Evolutionary conservation across 2,329 filamentous ascomycete species (phyloP).

Genomic region (Beauveria brongniartii): DNA sequence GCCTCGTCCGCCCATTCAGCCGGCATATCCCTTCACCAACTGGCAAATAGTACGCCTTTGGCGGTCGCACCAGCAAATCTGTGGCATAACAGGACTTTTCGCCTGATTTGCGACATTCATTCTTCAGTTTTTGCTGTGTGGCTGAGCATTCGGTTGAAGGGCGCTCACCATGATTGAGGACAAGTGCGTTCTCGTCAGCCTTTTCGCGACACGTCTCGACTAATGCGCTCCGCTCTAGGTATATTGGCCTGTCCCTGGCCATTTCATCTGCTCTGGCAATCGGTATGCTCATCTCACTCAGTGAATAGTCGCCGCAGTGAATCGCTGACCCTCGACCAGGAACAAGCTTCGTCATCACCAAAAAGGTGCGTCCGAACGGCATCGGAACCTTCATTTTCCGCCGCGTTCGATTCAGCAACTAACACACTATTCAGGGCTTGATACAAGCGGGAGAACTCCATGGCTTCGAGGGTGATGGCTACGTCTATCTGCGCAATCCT

Average conservation of each 20-base stretch:
- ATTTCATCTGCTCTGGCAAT: slow-evolving; percentile 10
- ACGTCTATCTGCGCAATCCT: slow-evolving; percentile 87
- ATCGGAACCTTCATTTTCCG: not conserved
- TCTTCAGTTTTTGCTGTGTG: not conserved
- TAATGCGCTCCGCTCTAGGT: not conserved
- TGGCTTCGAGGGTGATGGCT: slow-evolving; percentile 95
- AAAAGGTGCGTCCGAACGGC: slow-evolving; percentile 59
- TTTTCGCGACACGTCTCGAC: not conserved
- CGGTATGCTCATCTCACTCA: not conserved
- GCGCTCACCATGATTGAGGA: slow-evolving; percentile 4
- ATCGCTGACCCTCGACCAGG: slow-evolving; percentile 39
- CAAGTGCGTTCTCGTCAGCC: not conserved
- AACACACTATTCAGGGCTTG: slow-evolving; percentile 54
- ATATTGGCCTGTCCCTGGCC: slow-evolving; percentile 9
- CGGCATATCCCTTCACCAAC: not conserved
- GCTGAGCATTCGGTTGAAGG: not conserved
- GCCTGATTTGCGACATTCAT: slow-evolving; percentile 1
- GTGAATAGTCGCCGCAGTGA: slow-evolving; percentile 3
- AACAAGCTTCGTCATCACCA: slow-evolving; percentile 97
- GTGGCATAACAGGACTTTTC: not conserved
- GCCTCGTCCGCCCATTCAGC: not conserved
- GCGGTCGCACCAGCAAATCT: not conserved
- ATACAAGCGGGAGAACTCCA: slow-evolving; percentile 85
- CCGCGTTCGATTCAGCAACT: not conserved
- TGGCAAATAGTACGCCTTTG: not conserved